Base-by-base conservation (phyloP, 2,329 filamentous ascomycete genomes). In the Dendrostoma leiphaemia region DNA sequence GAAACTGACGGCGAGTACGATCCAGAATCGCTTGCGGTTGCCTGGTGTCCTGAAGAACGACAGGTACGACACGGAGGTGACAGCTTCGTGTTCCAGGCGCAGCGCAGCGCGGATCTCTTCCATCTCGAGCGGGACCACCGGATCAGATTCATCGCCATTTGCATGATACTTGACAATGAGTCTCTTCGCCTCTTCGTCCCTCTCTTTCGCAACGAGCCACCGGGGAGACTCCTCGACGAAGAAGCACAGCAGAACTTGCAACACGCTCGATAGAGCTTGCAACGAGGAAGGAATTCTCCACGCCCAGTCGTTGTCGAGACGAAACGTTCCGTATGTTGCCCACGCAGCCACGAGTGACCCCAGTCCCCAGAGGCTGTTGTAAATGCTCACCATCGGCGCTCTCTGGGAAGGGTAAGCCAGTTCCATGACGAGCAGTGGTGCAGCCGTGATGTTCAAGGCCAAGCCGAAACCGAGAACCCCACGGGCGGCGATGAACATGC, bases 281-380 rank as follows among this genome's bases (percentile, higher is more conserved):
- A 85, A 83, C 0, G 77, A 79, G 56, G 84, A 77, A 0, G 81
- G 81, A 56, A 84, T 82, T 17, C 81, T 69, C 80, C 80, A 83
- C 54, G 76, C 66, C 3, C 77, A 78, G 6, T 66, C 69, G 19
- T 77, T 77, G 28, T 70, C 71, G 48, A 80, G 74, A 61, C 77
- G 81, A 4, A 75, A 76, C 43, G 77, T 71, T 3, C 78, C 79
- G 60, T 72, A 77, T 54, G 56, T 58, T n/a, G 60, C 34, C 75
- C 76, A 79, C 15, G 48, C 48, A 3, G 48, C 48, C 6, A 38
- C 28, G 37, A 51, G 56, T 24, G 38, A 23, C 10, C 46, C 46
- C 15, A 48, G 21, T 9, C 32, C 26, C 46, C 46, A 48, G 29
- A 48, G 46, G 12, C 46, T 26, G 46, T 48, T 48, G 32, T 48